Conservation (phyloP, 768 basidiomycete genomes). For the Lanmaoa pseudosensibilis region DNA sequence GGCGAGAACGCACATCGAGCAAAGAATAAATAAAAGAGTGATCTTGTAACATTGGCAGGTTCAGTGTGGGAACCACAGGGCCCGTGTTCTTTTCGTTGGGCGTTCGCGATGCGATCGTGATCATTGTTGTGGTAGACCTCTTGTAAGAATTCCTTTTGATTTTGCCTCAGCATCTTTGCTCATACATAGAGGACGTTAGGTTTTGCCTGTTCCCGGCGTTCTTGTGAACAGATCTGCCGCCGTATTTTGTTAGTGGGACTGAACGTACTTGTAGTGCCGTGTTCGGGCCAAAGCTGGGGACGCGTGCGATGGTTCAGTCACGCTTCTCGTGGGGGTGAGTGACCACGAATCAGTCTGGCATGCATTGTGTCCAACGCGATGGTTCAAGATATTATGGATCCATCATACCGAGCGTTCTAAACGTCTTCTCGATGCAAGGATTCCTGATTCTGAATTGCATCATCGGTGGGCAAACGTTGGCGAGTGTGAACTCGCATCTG, state of each 20-base stretch:
- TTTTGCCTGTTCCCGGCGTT: constrained; percentile 37
- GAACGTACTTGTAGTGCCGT: constrained; percentile 37
- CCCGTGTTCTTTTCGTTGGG: constrained; percentile 51
- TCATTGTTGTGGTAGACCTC: constrained; percentile 45
- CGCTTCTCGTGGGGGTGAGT: constrained; percentile 53
- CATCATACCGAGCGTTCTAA: constrained; percentile 44
- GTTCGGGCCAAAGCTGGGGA: constrained; percentile 55
- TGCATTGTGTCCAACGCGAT: background rate
- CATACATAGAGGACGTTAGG: constrained; percentile 19
- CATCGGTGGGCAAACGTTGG: constrained; percentile 60
- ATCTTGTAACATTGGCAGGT: constrained; percentile 28
- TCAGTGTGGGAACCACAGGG: constrained; percentile 50
- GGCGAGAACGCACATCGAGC: too few species aligned
- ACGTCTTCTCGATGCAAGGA: constrained; percentile 52
- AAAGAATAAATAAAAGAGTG: too few species aligned
- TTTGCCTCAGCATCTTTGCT: background rate
- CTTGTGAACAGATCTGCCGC: constrained; percentile 30
- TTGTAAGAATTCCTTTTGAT: constrained; percentile 33
- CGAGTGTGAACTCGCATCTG: constrained; percentile 42
- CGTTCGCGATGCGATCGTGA: constrained; percentile 41
- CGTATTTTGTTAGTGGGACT: background rate
- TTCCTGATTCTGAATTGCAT: constrained; percentile 61
- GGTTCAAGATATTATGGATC: constrained; percentile 40
- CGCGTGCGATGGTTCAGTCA: constrained; percentile 58
- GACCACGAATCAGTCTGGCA: constrained; percentile 11